These are phyloP conservation scores for Chrysoporthe cubensis DNA, from an alignment of 2,329 filamentous ascomycete genomes.

Conservation along the genomic window DNA sequence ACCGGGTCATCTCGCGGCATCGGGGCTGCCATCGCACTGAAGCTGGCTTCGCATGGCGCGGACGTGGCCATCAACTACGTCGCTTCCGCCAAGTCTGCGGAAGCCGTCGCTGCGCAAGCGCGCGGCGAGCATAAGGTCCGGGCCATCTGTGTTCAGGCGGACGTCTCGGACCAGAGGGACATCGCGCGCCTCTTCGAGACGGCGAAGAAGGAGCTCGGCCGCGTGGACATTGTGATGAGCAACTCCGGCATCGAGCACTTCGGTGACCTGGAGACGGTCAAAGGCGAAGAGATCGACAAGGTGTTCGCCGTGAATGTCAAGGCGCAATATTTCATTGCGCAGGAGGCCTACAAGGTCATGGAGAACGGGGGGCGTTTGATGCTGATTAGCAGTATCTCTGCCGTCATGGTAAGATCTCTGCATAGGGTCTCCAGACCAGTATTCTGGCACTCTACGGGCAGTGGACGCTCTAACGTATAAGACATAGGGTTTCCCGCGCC, in stretches of 20 bases:
- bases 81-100: slow-evolving; percentile 2
- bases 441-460: not conserved
- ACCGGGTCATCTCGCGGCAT: slow-evolving; percentile 23
- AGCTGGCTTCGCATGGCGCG: slow-evolving; percentile 14
- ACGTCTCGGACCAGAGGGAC: slow-evolving; percentile 34
- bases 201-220: slow-evolving; percentile 31
- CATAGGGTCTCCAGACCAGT: not conserved
- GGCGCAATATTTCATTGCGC: slow-evolving; percentile 30
- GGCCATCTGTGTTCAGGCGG: slow-evolving; percentile 32
- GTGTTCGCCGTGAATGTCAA: slow-evolving; percentile 29
- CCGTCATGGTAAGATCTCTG: slow-evolving; percentile 28
- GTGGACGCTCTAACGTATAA: not conserved
- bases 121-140: slow-evolving; percentile 15
- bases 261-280: slow-evolving; percentile 22
- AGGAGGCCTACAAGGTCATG: slow-evolving; percentile 29
- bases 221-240: slow-evolving; percentile 36
- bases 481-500: slow-evolving; percentile 10
- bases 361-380: slow-evolving; percentile 30
- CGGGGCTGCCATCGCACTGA: slow-evolving; percentile 18
- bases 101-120: slow-evolving; percentile 24
- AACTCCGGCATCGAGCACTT: slow-evolving; percentile 35
- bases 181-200: slow-evolving; percentile 33
- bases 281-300: slow-evolving; percentile 27
- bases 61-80: slow-evolving; percentile 20
- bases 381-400: slow-evolving; percentile 28